A percentile compares a stretch with the other conserved stretches of the same genome.
phyloP scores from a whole-genome alignment of 352 stramenopile species.

The Globisporangium cylindrosporum region DNA sequence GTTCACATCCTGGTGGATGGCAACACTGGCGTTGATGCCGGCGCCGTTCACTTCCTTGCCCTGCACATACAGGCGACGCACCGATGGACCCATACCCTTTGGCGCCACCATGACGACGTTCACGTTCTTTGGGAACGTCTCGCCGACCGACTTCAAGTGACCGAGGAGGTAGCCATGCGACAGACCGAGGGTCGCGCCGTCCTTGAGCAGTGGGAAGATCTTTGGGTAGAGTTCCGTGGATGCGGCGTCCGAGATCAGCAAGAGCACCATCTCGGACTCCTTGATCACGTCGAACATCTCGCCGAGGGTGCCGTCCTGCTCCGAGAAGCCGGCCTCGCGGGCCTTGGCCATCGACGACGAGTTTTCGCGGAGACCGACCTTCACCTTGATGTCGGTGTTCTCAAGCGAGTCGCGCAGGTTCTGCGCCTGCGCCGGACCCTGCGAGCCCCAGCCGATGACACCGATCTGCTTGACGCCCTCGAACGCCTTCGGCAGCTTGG shows the following conservation, averaged over 20 bases:
- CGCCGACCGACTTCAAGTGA: slow-evolving; percentile 94
- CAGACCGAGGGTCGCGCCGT: slow-evolving; percentile 94
- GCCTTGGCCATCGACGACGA: slow-evolving; percentile 82
- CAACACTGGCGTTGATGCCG: slow-evolving; percentile 97
- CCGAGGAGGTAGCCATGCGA: slow-evolving; percentile 97
- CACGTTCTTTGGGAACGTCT: slow-evolving; percentile 94
- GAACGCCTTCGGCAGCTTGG: slow-evolving; percentile 94
- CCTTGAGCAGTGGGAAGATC: slow-evolving; percentile 96
- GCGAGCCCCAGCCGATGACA: slow-evolving; percentile 97
- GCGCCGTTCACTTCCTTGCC: slow-evolving; percentile 97
- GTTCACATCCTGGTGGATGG: slow-evolving; percentile 94
- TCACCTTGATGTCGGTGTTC: slow-evolving; percentile 88
- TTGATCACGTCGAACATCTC: slow-evolving; percentile 97
- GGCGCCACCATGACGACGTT: slow-evolving; percentile 98
- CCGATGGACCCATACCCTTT: slow-evolving; percentile 97
- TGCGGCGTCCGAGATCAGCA: slow-evolving; percentile 96
- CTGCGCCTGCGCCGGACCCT: slow-evolving; percentile 96
- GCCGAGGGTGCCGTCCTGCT: slow-evolving; percentile 92
- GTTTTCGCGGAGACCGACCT: slow-evolving; percentile 85
- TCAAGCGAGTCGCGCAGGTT: slow-evolving; percentile 97
- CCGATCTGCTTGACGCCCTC: slow-evolving; percentile 96
- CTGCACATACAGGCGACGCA: slow-evolving; percentile 97
- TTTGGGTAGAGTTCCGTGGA: slow-evolving; percentile 96
- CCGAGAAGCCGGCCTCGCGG: slow-evolving; percentile 90
- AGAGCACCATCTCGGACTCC: slow-evolving; percentile 95